phyloP scores from a whole-genome alignment of 345 rosid species.

The Salix udensis region DNA sequence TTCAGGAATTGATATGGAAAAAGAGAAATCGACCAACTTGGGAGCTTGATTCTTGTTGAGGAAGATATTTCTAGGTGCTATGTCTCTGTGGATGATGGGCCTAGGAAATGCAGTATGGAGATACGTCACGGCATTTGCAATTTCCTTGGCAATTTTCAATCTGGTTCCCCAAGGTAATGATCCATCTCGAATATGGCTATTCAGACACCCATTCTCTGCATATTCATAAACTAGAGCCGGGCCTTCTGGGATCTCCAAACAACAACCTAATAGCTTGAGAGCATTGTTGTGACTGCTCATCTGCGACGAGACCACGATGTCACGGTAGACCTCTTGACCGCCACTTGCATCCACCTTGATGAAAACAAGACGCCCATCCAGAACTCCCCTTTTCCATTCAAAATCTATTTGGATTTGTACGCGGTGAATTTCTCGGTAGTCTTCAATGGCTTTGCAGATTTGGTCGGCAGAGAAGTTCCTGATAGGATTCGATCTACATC shows the following conservation, averaged over 20 bases:
- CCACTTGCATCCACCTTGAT: not conserved
- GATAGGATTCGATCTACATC: too few relatives aligned
- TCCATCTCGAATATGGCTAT: not conserved
- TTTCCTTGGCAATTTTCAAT: constrained; percentile 11
- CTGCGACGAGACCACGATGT: not conserved
- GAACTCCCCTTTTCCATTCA: not conserved
- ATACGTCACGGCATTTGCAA: constrained; percentile 12
- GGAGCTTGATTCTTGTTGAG: not conserved
- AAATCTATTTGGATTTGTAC: not conserved
- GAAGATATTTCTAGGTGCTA: not conserved
- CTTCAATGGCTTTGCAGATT: constrained; percentile 8
- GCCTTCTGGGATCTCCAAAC: constrained; percentile 1
- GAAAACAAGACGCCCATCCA: constrained; percentile 1
- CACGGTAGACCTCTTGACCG: not conserved
- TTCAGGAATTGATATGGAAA: not conserved
- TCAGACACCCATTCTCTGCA: not conserved
- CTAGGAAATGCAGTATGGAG: constrained; percentile 13
- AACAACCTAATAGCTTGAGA: constrained; percentile 9
- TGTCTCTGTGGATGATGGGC: constrained; percentile 1
- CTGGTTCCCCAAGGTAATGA: constrained; percentile 14
- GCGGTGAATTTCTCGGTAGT: not conserved
- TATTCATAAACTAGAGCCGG: constrained; percentile 10
- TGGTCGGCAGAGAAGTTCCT: constrained; percentile 9
- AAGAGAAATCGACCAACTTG: constrained; percentile 5
- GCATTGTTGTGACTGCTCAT: not conserved